Conservation (phyloP, 148 eudicot species). For the Camellia sinensis region DNA sequence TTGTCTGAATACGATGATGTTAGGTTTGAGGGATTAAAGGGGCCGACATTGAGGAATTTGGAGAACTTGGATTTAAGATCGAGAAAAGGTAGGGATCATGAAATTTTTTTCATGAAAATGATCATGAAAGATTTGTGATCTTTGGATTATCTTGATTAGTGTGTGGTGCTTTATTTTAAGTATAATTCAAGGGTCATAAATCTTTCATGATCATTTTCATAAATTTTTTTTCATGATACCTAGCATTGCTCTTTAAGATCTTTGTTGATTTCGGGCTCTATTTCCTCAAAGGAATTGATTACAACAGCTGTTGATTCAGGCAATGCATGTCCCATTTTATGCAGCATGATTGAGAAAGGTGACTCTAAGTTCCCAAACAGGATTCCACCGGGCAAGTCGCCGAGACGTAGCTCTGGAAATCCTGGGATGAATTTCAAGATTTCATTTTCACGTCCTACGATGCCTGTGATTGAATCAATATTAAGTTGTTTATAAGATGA, state of each 20-base stretch:
- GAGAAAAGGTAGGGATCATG: too few relatives aligned
- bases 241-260: too few relatives aligned
- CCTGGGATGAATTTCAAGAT: slow-evolving; percentile 47
- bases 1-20: slow-evolving; percentile 18
- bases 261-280: slow-evolving; percentile 29
- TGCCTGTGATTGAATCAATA: slow-evolving; percentile 14
- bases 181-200: too few relatives aligned
- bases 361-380: slow-evolving; percentile 40
- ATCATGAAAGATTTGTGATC: too few relatives aligned
- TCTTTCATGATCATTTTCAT: too few relatives aligned
- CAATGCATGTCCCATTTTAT: slow-evolving; percentile 43
- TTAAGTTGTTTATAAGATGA: too few relatives aligned
- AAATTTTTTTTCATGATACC: too few relatives aligned
- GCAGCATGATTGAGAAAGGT: slow-evolving; percentile 46
- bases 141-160: too few relatives aligned
- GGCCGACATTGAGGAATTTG: slow-evolving; percentile 49
- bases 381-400: slow-evolving; percentile 48
- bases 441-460: slow-evolving; percentile 24
- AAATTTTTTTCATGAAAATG: too few relatives aligned
- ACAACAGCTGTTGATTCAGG: slow-evolving; percentile 41
- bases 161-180: too few relatives aligned
- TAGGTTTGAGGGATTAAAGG: slow-evolving; percentile 38
- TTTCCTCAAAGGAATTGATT: slow-evolving; percentile 38
- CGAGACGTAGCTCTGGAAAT: slow-evolving; percentile 29
- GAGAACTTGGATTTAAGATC: slow-evolving; percentile 44